These are phyloP conservation scores for Vitis hybrid DNA, from an alignment of 177 flowering plant genomes.

Conservation along the genomic window DNA sequence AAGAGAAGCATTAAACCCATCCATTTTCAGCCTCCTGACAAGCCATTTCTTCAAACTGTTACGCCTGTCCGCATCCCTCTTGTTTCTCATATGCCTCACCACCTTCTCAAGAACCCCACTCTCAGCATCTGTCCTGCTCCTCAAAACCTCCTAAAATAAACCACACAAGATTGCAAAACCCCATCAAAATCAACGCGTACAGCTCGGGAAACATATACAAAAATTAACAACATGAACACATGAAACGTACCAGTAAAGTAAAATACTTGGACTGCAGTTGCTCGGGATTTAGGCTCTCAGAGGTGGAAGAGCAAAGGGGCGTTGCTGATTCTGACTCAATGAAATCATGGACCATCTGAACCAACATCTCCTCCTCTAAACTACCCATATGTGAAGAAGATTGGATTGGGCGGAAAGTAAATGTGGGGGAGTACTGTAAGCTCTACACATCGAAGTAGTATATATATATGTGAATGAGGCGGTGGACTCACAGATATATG, in stretches of 20 bases:
- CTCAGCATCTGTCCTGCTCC: constrained; percentile 27
- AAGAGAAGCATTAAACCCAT: constrained; percentile 44
- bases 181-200: background rate
- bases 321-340: constrained; percentile 43
- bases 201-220: background rate
- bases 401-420: too few species aligned
- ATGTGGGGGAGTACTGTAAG: too few species aligned
- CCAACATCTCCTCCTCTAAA: constrained; percentile 47
- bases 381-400: constrained; percentile 27
- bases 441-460: too few species aligned
- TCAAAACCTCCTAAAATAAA: constrained; percentile 33
- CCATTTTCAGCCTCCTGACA: constrained; percentile 34
- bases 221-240: background rate
- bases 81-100: constrained; percentile 28
- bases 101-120: constrained; percentile 31
- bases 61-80: constrained; percentile 15
- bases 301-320: constrained; percentile 16
- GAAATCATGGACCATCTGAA: constrained; percentile 58
- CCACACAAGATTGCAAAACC: background rate
- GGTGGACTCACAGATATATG: too few species aligned
- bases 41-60: constrained; percentile 33
- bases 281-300: constrained; percentile 5
- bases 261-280: constrained; percentile 13
- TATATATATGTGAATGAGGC: too few species aligned
- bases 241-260: constrained; percentile 33